A percentile compares a stretch with the other conserved stretches of the same genome.
These are phyloP conservation scores for Pseudonitzschia multiseries DNA, from an alignment of 108 stramenopile genomes.

Conservation along the genomic window DNA sequence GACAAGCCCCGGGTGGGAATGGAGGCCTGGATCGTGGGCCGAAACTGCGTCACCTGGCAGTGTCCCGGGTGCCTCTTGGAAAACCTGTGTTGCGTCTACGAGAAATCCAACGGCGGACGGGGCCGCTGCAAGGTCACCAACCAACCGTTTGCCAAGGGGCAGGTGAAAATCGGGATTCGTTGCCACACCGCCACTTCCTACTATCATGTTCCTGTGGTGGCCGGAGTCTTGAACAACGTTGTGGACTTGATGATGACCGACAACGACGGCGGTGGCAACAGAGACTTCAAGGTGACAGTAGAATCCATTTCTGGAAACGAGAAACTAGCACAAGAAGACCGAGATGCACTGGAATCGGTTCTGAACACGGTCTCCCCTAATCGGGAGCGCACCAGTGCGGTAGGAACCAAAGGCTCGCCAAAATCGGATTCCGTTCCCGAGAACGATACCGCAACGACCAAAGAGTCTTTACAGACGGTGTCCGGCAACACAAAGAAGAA, in stretches of 20 bases:
- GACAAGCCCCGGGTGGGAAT: slow-evolving; percentile 8
- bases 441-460: neutral
- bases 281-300: neutral
- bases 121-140: neutral
- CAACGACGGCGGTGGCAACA: neutral
- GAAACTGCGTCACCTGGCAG: slow-evolving; percentile 9
- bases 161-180: slow-evolving; percentile 6
- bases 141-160: neutral
- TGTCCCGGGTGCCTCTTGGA: neutral
- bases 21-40: slow-evolving; percentile 12
- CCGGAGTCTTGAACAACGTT: neutral
- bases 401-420: neutral
- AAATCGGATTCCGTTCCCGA: neutral
- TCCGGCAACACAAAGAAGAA: neutral
- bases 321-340: neutral
- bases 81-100: neutral
- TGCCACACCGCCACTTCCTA: slow-evolving; percentile 14
- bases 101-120: neutral
- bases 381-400: neutral
- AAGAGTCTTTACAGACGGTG: neutral
- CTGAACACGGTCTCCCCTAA: neutral
- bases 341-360: neutral
- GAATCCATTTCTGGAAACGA: neutral
- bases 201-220: neutral
- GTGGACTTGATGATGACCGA: neutral